Percentiles rank a stretch among this genome's conserved stretches.
phyloP scores from a whole-genome alignment of 805 yeast genomes.

The Suhomyces emberorum region DNA sequence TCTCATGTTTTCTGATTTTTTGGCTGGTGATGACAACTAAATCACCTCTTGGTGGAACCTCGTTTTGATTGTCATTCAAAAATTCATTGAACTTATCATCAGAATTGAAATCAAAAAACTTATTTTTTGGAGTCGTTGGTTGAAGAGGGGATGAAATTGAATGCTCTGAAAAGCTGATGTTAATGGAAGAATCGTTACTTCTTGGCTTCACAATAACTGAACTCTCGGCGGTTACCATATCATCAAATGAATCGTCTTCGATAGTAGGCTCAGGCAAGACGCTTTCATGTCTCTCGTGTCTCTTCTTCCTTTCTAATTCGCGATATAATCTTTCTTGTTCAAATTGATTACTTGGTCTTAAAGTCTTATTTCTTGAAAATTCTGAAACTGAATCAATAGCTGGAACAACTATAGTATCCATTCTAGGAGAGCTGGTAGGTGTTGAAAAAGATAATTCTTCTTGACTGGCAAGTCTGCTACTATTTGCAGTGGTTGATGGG shows the following conservation, averaged over 20 bases:
- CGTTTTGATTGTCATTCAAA: conserved; percentile 17
- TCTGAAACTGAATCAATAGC: neutral
- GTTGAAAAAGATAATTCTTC: conserved; percentile 3
- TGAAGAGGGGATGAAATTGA: conserved; percentile 1
- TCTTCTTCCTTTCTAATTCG: neutral
- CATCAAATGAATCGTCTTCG: conserved; percentile 5
- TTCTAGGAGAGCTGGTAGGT: conserved; percentile 1
- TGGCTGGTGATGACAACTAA: conserved; percentile 11
- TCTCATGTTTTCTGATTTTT: conserved; percentile 15
- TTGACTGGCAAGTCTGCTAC: conserved; percentile 1
- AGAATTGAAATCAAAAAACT: conserved; percentile 4
- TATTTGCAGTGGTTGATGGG: neutral
- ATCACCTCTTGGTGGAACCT: conserved; percentile 25
- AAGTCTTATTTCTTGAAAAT: neutral
- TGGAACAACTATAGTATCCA: neutral
- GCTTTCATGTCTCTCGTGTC: conserved; percentile 4
- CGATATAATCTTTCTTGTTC: neutral
- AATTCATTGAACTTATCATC: conserved; percentile 15
- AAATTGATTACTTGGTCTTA: neutral
- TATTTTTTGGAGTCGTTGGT: conserved; percentile 5
- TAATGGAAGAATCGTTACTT: neutral
- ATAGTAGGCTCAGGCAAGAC: conserved; percentile 13
- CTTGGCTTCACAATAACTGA: neutral
- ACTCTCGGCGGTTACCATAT: neutral
- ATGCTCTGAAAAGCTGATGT: neutral